Evolutionary conservation across 2,329 filamentous ascomycete genomes (phyloP).

Genomic region (Raffaelea deltoideospora): DNA sequence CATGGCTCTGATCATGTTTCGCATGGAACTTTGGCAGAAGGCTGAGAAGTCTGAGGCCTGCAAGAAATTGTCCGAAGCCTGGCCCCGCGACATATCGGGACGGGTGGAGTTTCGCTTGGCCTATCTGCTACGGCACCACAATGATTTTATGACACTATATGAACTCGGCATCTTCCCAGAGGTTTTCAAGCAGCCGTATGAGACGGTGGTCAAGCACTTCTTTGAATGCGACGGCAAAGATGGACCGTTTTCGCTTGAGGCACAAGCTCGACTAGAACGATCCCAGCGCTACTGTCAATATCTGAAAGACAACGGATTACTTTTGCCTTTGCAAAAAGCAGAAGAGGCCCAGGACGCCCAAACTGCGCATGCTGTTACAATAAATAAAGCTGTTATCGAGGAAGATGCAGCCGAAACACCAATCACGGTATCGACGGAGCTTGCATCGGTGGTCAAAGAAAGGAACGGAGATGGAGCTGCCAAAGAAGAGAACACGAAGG

Average conservation of each 20-base stretch:
- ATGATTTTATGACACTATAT: background rate
- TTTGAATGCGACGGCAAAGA: background rate
- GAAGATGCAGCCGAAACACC: too few relatives aligned
- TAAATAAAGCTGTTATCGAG: too few relatives aligned
- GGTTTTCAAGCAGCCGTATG: background rate
- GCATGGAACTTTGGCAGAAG: background rate
- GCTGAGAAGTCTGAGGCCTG: background rate
- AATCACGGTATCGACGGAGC: background rate
- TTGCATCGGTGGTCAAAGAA: too few relatives aligned
- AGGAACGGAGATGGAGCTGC: too few relatives aligned
- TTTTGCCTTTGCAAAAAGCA: background rate
- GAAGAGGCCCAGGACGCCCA: too few relatives aligned
- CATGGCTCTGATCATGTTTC: background rate
- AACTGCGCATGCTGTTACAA: background rate
- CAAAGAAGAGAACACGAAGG: background rate
- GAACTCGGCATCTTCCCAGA: background rate
- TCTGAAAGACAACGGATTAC: background rate
- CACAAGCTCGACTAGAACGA: background rate
- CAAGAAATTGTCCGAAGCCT: background rate
- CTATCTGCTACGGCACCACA: background rate
- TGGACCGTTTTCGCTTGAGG: background rate
- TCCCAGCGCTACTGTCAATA: background rate
- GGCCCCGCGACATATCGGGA: background rate
- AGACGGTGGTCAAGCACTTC: background rate
- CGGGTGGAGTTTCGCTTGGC: background rate